Evolutionary conservation across 2,329 filamentous ascomycete species (phyloP), one percentile per base, ranked within the genome.

Genomic region (Aschersonia sp.): DNA sequence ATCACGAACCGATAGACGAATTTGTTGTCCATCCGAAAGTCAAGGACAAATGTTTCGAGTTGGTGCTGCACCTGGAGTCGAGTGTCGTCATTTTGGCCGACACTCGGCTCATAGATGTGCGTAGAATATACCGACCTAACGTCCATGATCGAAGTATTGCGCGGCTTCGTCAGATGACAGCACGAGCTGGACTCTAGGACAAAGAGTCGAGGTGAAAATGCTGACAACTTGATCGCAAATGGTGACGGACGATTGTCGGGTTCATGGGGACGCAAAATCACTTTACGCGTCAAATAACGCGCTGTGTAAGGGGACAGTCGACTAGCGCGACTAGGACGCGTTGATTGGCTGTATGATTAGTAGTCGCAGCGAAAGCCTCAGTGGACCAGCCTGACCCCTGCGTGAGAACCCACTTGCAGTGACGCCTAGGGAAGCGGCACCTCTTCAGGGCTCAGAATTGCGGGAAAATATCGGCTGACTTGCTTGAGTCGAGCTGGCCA

Each of bases 21-120:
- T 59, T 83, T 78, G 66, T 94, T 95, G 66, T 96, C 91, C 42
- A 97, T 78, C 60, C 91, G 82, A 62, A 96, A 98, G 56, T 91
- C 86, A 50, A 97, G 79, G 54, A 98, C 83, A 64, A 98, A 98
- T 51, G 88, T 83, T 60, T 92, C 82, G 51, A 98, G 77, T 61
- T 87, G 82, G 50, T 78, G 77, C 63, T 92, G 87, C 45, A 89
- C 73, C 59, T 87, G 79, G 30, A 78, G 73, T 50, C 83, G 76
- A 49, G 77, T 82, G 60, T 89, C 84, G 54, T 82, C 77, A 51
- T 72, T 75, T 41, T 80, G 77, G 57, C 80, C 78, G 52, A 75
- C 75, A 55, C 75, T 79, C 49, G 81, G 75, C 55, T 80, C 79
- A 57, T 87, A 88, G 52, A 96, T 82, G 59, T 84, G 89, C 56